A percentile compares a stretch with the other conserved stretches of the same genome.
phyloP scores from a whole-genome alignment of 2,329 filamentous ascomycete genomes.

The Scopulariopsis brevicaulis region DNA sequence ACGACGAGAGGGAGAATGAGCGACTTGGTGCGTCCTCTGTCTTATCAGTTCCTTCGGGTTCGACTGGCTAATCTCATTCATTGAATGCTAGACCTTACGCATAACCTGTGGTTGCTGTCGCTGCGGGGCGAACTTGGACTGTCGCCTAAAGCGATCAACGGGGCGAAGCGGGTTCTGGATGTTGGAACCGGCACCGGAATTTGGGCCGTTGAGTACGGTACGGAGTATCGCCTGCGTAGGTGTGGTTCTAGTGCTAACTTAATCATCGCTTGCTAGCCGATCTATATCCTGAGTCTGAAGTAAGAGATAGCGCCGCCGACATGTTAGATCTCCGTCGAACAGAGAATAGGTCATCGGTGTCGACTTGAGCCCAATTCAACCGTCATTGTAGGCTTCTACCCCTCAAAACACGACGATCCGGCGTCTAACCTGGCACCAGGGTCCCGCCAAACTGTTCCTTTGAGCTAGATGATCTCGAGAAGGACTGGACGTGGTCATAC shows the following conservation, averaged over 20 bases:
- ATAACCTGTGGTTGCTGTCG: slow-evolving; percentile 7
- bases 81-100: neutral
- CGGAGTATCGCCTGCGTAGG: neutral
- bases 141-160: slow-evolving; percentile 5
- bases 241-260: neutral
- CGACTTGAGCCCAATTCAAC: slow-evolving; percentile 12
- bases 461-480: slow-evolving; percentile 13
- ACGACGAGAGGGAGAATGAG: neutral
- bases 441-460: slow-evolving; percentile 12
- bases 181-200: slow-evolving; percentile 14
- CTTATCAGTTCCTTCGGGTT: neutral
- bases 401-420: neutral
- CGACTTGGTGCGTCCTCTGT: neutral
- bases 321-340: neutral
- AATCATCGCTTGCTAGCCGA: neutral
- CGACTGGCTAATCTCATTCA: neutral
- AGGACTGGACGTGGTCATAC: slow-evolving; percentile 11
- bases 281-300: neutral
- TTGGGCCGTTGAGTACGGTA: slow-evolving; percentile 16
- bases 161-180: slow-evolving; percentile 11
- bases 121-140: slow-evolving; percentile 7
- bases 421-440: slow-evolving; percentile 10
- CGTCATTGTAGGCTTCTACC: slow-evolving; percentile 14
- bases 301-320: slow-evolving; percentile 7
- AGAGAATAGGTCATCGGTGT: slow-evolving; percentile 14